These are phyloP conservation scores for Coemansia javaensis DNA, from an alignment of 192 early-diverging fungal species.

Conservation along the genomic window DNA sequence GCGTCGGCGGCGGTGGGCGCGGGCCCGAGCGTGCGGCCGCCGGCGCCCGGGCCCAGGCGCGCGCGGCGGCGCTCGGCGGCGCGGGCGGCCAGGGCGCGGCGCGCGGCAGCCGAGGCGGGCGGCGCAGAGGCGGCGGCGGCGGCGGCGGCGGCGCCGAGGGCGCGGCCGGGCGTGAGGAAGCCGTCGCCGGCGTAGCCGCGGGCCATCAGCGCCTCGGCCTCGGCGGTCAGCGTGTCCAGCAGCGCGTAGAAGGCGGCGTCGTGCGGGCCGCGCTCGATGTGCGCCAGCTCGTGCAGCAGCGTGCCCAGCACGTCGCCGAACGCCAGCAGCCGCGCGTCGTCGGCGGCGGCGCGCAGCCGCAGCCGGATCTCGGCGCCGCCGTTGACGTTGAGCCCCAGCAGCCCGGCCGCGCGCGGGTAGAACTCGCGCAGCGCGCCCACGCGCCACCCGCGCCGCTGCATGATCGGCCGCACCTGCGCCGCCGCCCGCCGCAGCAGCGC, in stretches of 20 bases:
- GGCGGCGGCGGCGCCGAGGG: constrained; percentile 17
- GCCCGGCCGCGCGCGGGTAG: constrained; percentile 19
- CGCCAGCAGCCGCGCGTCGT: constrained; percentile 14
- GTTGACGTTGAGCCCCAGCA: constrained; percentile 42
- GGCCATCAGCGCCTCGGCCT: constrained; percentile 27
- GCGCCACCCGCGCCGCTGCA: constrained; percentile 32
- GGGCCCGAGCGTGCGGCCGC: too few species aligned
- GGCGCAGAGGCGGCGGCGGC: too few species aligned
- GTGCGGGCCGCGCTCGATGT: constrained; percentile 34
- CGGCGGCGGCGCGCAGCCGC: constrained; percentile 23
- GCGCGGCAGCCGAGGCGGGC: too few species aligned
- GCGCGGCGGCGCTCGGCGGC: too few species aligned
- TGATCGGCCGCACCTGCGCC: constrained; percentile 36
- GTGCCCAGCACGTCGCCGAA: constrained; percentile 39
- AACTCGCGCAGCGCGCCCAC: constrained; percentile 31
- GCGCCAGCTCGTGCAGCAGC: constrained; percentile 48
- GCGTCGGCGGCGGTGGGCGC: too few species aligned
- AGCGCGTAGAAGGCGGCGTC: constrained; percentile 28
- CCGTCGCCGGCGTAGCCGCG: constrained; percentile 40
- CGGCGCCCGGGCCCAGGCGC: too few species aligned
- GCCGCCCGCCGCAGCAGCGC: constrained; percentile 24
- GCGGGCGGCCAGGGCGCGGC: constrained; percentile 8
- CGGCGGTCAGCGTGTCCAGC: constrained; percentile 26
- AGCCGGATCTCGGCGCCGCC: constrained; percentile 34
- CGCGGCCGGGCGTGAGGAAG: constrained; percentile 23